phyloP scores from a whole-genome alignment of 2,329 filamentous ascomycete genomes.

The Claviceps pazoutovae region DNA sequence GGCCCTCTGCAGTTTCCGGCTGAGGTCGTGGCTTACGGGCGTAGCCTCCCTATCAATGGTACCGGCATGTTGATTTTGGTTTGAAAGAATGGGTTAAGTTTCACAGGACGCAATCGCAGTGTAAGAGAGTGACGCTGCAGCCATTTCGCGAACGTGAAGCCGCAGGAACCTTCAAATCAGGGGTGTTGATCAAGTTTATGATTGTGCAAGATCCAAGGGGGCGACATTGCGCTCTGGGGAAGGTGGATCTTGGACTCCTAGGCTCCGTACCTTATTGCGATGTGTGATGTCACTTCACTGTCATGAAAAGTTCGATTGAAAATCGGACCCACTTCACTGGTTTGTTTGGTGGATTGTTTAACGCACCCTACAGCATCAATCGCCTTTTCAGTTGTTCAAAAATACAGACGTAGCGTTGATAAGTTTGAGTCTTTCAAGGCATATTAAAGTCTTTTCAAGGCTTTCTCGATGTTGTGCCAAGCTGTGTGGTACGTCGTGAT shows the following conservation, averaged over 20 bases:
- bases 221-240: background rate
- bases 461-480: too few species aligned
- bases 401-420: background rate
- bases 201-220: background rate
- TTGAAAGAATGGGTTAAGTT: background rate
- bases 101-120: background rate
- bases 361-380: background rate
- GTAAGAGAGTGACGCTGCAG: background rate
- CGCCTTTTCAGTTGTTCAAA: background rate
- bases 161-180: background rate
- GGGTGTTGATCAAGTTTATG: background rate
- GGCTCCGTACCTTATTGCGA: background rate
- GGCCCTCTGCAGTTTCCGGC: constrained; percentile 1
- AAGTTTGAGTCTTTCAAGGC: too few species aligned
- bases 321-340: background rate
- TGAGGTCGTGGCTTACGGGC: constrained; percentile 27
- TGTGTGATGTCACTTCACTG: constrained; percentile 8
- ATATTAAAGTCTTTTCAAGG: too few species aligned
- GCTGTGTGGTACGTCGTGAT: too few species aligned
- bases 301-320: constrained; percentile 1
- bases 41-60: constrained; percentile 38
- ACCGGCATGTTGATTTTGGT: constrained; percentile 29
- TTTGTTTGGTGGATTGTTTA: background rate
- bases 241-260: background rate
- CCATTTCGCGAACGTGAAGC: constrained; percentile 1